phyloP scores from a whole-genome alignment of 129 eudicot species.

The Mikania micrantha region DNA sequence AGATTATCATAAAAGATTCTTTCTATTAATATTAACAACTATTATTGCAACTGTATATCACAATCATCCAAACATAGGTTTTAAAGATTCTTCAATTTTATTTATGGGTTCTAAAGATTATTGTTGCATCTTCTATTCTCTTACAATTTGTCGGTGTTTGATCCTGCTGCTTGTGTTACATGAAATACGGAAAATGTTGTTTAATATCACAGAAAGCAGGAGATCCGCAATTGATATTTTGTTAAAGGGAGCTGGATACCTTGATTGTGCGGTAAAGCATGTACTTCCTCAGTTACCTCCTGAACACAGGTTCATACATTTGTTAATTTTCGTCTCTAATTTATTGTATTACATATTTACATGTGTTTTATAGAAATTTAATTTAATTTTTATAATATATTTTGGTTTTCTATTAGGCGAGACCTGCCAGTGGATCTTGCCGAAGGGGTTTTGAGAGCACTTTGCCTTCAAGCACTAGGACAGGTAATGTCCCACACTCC shows the following conservation, averaged over 20 bases:
- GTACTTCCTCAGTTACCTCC: conserved; percentile 78
- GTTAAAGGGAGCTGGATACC: conserved; percentile 96
- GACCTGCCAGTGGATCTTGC: conserved; percentile 89
- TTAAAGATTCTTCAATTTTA: not conserved
- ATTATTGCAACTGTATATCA: too few relatives aligned
- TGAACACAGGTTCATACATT: conserved; percentile 57
- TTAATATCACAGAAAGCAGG: conserved; percentile 62
- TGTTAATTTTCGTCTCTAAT: not conserved
- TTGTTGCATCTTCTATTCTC: not conserved
- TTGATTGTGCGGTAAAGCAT: conserved; percentile 89
- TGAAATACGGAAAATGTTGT: conserved; percentile 5
- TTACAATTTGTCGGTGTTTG: not conserved
- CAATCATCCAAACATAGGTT: not conserved
- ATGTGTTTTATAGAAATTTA: conserved; percentile 4
- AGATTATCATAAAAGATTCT: too few relatives aligned
- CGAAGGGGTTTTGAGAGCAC: conserved; percentile 92
- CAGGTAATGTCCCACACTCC: conserved; percentile 51
- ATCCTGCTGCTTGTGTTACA: conserved; percentile 2
- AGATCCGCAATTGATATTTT: conserved; percentile 79
- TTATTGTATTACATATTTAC: not conserved
- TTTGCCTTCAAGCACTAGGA: conserved; percentile 93
- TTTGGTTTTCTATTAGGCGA: conserved; percentile 46
- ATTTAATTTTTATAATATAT: conserved; percentile 13
- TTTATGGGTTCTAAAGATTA: not conserved
- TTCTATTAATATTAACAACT: too few relatives aligned